Conservation (phyloP, 768 basidiomycete species). For the Pleurotus djamor region DNA sequence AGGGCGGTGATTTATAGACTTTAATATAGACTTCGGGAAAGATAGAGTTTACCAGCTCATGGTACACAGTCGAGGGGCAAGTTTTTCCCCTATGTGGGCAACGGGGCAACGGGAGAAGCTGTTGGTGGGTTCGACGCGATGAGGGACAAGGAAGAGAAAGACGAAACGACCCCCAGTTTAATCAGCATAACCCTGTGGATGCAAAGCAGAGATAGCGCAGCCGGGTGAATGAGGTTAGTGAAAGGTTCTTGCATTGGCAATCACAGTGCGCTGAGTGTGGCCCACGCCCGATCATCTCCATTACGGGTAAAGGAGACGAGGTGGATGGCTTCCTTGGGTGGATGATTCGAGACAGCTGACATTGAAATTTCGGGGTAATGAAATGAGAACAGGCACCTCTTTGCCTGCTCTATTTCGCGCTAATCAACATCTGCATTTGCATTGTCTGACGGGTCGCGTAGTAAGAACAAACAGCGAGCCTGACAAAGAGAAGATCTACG, state of each 20-base stretch:
- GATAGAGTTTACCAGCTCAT: too few species aligned
- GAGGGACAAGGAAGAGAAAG: not conserved
- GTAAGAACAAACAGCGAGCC: too few species aligned
- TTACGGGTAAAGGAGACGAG: not conserved
- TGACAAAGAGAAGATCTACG: too few species aligned
- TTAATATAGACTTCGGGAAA: not conserved
- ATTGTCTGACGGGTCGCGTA: too few species aligned
- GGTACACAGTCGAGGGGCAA: not conserved
- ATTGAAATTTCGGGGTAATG: conserved; percentile 1
- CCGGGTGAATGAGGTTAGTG: not conserved
- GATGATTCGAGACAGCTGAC: not conserved
- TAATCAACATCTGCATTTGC: too few species aligned
- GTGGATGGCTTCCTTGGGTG: not conserved
- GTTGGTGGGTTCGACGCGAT: too few species aligned
- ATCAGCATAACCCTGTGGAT: not conserved
- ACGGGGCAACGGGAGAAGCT: not conserved
- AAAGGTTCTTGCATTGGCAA: not conserved
- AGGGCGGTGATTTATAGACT: not conserved
- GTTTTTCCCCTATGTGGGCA: not conserved
- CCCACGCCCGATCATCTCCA: not conserved
- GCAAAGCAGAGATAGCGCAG: not conserved
- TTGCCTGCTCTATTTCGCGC: too few species aligned
- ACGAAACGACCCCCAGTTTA: not conserved
- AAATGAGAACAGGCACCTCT: too few species aligned
- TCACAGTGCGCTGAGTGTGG: too few species aligned